Base-by-base conservation (phyloP, 2,329 filamentous ascomycete genomes). In the Penicillium sp. region DNA sequence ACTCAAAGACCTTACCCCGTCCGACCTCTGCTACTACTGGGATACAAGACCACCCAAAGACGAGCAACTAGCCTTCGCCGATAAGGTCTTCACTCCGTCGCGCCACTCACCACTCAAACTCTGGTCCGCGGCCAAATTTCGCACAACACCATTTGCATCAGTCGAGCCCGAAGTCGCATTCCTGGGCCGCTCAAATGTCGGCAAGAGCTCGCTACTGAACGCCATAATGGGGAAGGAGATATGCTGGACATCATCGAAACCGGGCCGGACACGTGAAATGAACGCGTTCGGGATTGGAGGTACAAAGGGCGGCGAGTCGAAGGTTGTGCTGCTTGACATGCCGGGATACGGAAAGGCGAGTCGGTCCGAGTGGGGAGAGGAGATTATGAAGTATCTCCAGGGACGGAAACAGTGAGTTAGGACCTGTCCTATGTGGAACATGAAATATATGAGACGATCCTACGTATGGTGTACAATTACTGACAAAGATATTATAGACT, bases 331-430 rank as follows among this genome's bases (percentile, higher is more conserved):
- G 34, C 76, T 90, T 20, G 87, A 90, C 69, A 88, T 88, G 82
- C 88, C 87, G 1, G 87, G 87, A 0, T 90, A 90, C 66, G 87
- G 87, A 4, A 80, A 83, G 55, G 85, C 81, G 1, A 85, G 83
- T 65, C 73, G 81, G 34, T 70, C 77, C 9, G 82, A 84, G 63
- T 89, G 87, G 86, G 87, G 87, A 0, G 67, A 72, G 24, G 84
- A 89, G 70, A 87, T 89, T 57, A 78, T 89, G 76, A 89, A 88
- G 69, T 89, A 88, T 72, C 70, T 90, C 32, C 76, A 79, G 60
- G 76, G 78, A 42, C 78, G 87, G 59, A 85, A 81, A 65, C 84
- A 89, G 74, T 82, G 65, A 69, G 76, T 70, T 61, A 29, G 9
- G 11, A 14, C 5, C 26, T 32, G 9, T 14, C 10, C 26, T 7